Evolutionary conservation across 2,329 filamentous ascomycete species (phyloP).

Genomic region (Aphanocladium album): DNA sequence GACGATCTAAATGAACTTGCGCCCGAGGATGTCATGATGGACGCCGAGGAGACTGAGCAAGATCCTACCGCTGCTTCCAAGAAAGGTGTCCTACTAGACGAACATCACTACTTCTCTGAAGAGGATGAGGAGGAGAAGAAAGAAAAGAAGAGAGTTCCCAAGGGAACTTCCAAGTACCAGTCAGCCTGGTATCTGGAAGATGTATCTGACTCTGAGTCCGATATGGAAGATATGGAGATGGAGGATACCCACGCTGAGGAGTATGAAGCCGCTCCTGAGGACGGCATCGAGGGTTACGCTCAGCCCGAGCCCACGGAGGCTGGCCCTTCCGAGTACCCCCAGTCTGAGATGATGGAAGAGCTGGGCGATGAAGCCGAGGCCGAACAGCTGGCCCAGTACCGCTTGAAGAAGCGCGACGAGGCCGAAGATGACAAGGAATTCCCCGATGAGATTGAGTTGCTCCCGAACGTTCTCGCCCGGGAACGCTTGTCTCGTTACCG

Average conservation of each 20-base stretch:
- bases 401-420: conserved; percentile 71
- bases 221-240: conserved; percentile 64
- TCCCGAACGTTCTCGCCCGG: conserved; percentile 77
- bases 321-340: conserved; percentile 82
- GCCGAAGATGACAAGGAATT: conserved; percentile 90
- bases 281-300: conserved; percentile 69
- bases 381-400: conserved; percentile 74
- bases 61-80: conserved; percentile 43
- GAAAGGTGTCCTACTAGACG: conserved; percentile 89
- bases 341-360: conserved; percentile 85
- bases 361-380: conserved; percentile 78
- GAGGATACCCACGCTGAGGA: conserved; percentile 56
- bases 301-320: conserved; percentile 67
- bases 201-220: conserved; percentile 78
- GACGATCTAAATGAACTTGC: conserved; percentile 81
- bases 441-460: conserved; percentile 93
- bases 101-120: conserved; percentile 97
- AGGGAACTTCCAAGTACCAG: conserved; percentile 91
- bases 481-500: conserved; percentile 84
- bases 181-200: conserved; percentile 86
- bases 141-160: conserved; percentile 61
- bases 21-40: conserved; percentile 78
- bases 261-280: conserved; percentile 64
- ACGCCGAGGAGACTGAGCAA: conserved; percentile 48
- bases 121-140: conserved; percentile 55